These are phyloP conservation scores for Vigna mungo DNA, from an alignment of 306 rosid species.

Conservation along the genomic window DNA sequence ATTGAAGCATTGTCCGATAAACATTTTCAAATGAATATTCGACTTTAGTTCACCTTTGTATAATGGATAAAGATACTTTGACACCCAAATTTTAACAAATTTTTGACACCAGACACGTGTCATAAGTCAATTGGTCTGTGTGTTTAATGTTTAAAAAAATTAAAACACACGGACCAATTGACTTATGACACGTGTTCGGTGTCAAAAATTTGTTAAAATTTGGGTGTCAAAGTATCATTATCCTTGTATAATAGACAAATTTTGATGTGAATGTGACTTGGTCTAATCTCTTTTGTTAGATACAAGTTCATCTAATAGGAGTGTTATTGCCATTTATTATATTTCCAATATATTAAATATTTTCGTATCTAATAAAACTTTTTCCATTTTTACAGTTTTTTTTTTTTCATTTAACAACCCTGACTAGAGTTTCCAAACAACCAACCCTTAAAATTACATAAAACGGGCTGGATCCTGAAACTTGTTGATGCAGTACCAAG, in stretches of 20 bases:
- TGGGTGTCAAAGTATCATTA: too few relatives aligned
- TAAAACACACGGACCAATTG: too few relatives aligned
- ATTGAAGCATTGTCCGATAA: neutral
- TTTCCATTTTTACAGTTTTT: neutral
- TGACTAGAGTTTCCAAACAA: neutral
- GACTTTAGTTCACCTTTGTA: neutral
- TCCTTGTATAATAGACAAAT: neutral
- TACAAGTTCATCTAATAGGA: neutral
- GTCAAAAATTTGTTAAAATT: too few relatives aligned
- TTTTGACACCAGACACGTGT: too few relatives aligned
- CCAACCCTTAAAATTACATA: conserved; percentile 14
- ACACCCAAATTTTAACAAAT: too few relatives aligned
- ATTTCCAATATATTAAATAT: too few relatives aligned
- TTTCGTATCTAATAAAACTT: neutral
- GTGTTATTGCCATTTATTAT: neutral
- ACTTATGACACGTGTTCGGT: too few relatives aligned
- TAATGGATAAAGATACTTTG: too few relatives aligned
- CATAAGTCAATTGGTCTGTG: too few relatives aligned
- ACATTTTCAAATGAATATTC: neutral
- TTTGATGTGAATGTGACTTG: too few relatives aligned
- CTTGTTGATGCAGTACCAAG: neutral
- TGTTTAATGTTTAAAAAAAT: too few relatives aligned
- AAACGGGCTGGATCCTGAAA: conserved; percentile 2
- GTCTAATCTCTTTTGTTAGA: too few relatives aligned
- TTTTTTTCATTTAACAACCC: conserved; percentile 9